Evolutionary conservation across 768 basidiomycete species (phyloP).

Genomic region (Boletellus ananas): DNA sequence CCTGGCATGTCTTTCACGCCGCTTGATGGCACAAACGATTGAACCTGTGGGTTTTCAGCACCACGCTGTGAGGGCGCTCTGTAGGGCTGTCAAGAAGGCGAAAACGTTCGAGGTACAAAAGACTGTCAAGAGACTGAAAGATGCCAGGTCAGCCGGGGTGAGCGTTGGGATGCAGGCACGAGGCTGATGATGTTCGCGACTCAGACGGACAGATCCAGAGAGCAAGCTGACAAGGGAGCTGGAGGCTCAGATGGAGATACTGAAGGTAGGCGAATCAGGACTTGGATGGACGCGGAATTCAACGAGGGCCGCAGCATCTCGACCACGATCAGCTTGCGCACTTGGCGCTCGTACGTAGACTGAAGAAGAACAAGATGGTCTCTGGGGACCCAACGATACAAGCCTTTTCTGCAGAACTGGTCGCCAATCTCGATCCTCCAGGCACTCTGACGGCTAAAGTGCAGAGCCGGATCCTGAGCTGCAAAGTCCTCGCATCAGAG

Average conservation of each 20-base stretch:
- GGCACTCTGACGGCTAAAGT: constrained; percentile 54
- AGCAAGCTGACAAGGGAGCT: constrained; percentile 43
- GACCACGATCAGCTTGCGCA: constrained; percentile 56
- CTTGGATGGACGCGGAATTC: background rate
- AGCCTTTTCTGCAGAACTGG: constrained; percentile 46
- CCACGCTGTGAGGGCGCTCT: constrained; percentile 67
- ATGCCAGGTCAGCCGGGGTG: constrained; percentile 47
- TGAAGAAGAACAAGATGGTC: constrained; percentile 68
- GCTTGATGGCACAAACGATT: constrained; percentile 5
- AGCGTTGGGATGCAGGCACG: background rate
- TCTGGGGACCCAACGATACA: constrained; percentile 46
- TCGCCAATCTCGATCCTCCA: constrained; percentile 31
- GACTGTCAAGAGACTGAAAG: constrained; percentile 78
- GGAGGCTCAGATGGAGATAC: constrained; percentile 54
- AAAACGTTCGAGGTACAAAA: constrained; percentile 78
- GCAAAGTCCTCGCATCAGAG: constrained; percentile 64
- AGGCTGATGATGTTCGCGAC: constrained; percentile 1
- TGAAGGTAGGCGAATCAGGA: constrained; percentile 54
- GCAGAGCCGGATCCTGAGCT: constrained; percentile 70
- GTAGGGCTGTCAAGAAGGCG: constrained; percentile 76
- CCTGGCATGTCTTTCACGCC: constrained; percentile 43
- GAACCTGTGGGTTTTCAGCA: constrained; percentile 39
- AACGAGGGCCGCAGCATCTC: constrained; percentile 41
- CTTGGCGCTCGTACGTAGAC: constrained; percentile 65
- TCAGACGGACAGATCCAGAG: constrained; percentile 37